A percentile compares a stretch with the other conserved stretches of the same genome.
Conservation (phyloP, 2,329 filamentous ascomycete species). For the Colletotrichum sp. region DNA sequence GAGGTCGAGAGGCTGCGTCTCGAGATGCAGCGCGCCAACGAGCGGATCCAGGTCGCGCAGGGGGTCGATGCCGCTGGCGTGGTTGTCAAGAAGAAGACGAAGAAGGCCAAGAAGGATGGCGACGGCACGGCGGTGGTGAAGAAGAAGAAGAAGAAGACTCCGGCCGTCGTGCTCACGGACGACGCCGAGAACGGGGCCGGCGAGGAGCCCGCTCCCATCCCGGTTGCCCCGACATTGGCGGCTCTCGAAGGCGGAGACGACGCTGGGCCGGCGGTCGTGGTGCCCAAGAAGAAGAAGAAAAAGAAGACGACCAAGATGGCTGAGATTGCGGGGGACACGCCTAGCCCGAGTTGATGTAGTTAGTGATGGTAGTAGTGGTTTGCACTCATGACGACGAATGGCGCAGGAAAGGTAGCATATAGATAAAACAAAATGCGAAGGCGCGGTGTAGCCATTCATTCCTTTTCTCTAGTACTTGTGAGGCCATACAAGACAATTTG, state of each 20-base stretch:
- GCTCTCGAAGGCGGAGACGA: background rate
- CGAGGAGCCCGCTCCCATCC: background rate
- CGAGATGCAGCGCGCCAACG: constrained; percentile 86
- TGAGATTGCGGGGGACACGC: constrained; percentile 9
- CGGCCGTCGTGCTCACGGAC: constrained; percentile 30
- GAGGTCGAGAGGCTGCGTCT: constrained; percentile 86
- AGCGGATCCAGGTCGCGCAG: constrained; percentile 73
- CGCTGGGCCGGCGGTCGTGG: constrained; percentile 24
- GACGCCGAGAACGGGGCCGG: constrained; percentile 10
- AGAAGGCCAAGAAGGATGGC: constrained; percentile 57
- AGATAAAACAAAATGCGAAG: background rate
- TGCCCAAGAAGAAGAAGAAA: constrained; percentile 47
- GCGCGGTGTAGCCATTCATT: background rate
- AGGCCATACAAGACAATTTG: background rate
- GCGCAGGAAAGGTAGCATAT: background rate
- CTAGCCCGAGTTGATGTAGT: background rate
- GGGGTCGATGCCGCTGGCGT: constrained; percentile 71
- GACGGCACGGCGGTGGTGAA: constrained; percentile 39
- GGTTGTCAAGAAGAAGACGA: constrained; percentile 72
- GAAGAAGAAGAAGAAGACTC: constrained; percentile 54
- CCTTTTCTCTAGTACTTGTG: background rate
- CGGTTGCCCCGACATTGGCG: background rate
- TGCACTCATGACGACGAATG: background rate
- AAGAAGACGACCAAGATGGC: constrained; percentile 31
- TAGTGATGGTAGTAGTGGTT: background rate